Evolutionary conservation across 116 monocot genomes (phyloP), one percentile per base, ranked within the genome.

Genomic region (Dioscorea cayenensis): DNA sequence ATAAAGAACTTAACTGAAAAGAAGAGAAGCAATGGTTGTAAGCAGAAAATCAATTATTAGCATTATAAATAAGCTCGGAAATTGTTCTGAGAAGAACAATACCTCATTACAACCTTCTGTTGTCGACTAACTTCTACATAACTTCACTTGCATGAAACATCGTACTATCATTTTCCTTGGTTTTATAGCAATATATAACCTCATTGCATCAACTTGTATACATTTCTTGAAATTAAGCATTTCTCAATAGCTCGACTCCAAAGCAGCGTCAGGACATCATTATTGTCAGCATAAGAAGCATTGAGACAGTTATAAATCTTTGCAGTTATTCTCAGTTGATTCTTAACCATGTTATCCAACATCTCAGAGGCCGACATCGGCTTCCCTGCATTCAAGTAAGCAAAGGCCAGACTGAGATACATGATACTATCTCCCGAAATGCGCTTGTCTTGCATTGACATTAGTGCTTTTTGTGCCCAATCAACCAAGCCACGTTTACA

Each of bases 401-500:
- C 86, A 79, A 70, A 85, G 43, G 88, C 87, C 72, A 97, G 75
- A 71, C 67, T 81, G 10, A 72, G n/a, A 37, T 84, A 87, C 32
- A 88, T 79, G 59, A 97, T 77, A 68, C 73, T 66, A 63, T 97
- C 97, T 58, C 69, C 84, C 7, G 67, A 27, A 29, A 92, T 68
- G 43, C 83, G 86, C 58, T 86, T 90, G 18, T 50, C 77, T 67
- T 79, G 68, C 93, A 97, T 93, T 36, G 84, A 48, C 49, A 25
- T 66, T 20, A 84, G 82, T 36, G 79, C 12, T 19, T 73, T 88
- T 36, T 79, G 76, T 67, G 97, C 92, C 62, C 49, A 87, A 78
- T 77, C 82, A 35, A 93, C 76, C 52, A 86, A 73, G 18, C 84
- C 83, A 67, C 84, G 75, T 50, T 86, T 97, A 69, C 97, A 97